Evolutionary conservation across 202 grass and related monocot genomes (phyloP).

Genomic region (Digitaria exilis): DNA sequence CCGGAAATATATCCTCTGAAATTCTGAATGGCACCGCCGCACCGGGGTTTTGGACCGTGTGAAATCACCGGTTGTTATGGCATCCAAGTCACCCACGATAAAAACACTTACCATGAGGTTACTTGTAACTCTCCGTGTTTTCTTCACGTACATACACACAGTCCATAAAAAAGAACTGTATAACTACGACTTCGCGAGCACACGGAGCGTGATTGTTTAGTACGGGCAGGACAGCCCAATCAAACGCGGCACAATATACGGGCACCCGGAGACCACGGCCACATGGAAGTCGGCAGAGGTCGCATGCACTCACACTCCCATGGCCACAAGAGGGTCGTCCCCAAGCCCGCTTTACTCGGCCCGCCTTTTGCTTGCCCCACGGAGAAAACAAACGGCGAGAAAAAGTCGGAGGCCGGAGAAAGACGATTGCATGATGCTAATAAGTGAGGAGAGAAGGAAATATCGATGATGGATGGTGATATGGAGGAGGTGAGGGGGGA

Average conservation of each 20-base stretch:
- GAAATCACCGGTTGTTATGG: background rate
- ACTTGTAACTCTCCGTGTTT: background rate
- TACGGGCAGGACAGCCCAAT: background rate
- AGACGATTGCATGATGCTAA: constrained; percentile 3
- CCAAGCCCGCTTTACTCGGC: constrained; percentile 28
- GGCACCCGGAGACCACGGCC: constrained; percentile 6
- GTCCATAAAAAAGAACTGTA: background rate
- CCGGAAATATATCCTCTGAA: background rate
- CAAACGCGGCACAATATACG: constrained; percentile 21
- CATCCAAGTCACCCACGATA: background rate
- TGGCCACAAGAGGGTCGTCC: constrained; percentile 20
- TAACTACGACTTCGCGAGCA: background rate
- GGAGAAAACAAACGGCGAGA: constrained; percentile 24
- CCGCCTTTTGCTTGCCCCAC: constrained; percentile 10
- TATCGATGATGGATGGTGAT: constrained; percentile 7
- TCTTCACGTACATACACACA: background rate
- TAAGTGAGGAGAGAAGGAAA: constrained; percentile 41
- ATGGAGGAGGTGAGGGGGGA: background rate
- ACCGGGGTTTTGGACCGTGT: background rate
- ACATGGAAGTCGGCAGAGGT: constrained; percentile 47
- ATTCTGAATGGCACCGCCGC: background rate
- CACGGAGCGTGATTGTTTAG: constrained; percentile 10
- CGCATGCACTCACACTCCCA: constrained; percentile 8
- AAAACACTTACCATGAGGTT: too few species aligned
- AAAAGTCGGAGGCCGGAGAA: background rate